Evolutionary conservation across 164 flowering plant genomes (phyloP).

Genomic region (Vitis labrusca): DNA sequence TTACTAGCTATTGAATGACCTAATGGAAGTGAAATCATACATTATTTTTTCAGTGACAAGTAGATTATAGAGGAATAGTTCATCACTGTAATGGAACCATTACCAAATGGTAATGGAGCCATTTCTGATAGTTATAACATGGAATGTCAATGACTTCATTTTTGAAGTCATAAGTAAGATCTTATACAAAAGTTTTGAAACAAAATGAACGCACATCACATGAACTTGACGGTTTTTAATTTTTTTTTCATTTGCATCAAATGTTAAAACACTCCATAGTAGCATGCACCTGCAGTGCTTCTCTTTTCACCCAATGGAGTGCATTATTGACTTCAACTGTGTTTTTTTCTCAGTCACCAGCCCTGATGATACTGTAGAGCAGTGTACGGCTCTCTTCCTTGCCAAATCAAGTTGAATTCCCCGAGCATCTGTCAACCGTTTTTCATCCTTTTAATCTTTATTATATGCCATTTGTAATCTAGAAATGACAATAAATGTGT

Average conservation of each 20-base stretch:
- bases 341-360: constrained; percentile 61
- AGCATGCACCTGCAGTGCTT: not conserved
- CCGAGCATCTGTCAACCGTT: not conserved
- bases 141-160: no score
- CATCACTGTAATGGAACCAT: no score
- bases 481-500: not conserved
- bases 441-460: not conserved
- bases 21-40: not conserved
- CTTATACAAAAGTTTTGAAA: no score
- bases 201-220: no score
- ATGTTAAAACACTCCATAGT: not conserved
- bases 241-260: not conserved
- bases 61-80: no score
- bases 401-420: constrained; percentile 23
- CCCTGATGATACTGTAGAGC: constrained; percentile 76
- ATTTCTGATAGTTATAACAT: no score
- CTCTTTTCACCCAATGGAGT: not conserved
- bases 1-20: not conserved
- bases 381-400: constrained; percentile 71
- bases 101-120: no score
- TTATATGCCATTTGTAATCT: constrained; percentile 7
- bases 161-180: no score
- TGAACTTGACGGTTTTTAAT: no score
- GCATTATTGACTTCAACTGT: not conserved
- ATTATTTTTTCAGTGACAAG: no score